Evolutionary conservation across 164 flowering plant genomes (phyloP), one percentile per base, ranked within the genome.

Genomic region (Vitis amurensis): DNA sequence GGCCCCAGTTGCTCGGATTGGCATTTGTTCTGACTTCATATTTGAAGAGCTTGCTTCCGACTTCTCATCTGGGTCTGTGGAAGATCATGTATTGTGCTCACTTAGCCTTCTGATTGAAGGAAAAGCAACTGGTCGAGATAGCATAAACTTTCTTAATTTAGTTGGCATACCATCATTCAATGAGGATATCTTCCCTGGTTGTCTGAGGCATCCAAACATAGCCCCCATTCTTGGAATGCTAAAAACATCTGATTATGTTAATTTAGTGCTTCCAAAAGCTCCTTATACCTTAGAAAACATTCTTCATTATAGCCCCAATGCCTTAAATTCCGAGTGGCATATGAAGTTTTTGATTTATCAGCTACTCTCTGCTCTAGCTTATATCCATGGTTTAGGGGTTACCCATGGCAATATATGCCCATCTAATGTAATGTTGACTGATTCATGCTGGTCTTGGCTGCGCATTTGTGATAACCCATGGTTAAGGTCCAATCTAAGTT

Each of bases 171-270:
- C 97, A 4, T 79, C 88, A 55, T 88, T 84, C 72, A 72, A 71
- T 60, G 92, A 88, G 59, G 74, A 68, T 50, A 65, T 55, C 50
- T 75, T 84, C 63, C 92, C 91, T 57, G 92, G 90, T 14, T 83
- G 88, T 71, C 66, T 92, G 69, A 90, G 99, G 87, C 98, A 95
- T 83, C 99, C 99, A 31, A 95, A 95, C 67, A 74, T 93, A 37
- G 79, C 71, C 50, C 98, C 97, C 50, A 79, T 87, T 68, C 74
- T 95, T 73, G 93, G 91, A 37, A 78, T 90, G 77, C 77, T 95
- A 19, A 90, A 84, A 73, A 55, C 82, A 47, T 64, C 85, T 63
- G 82, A 66, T 67, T 76, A 72, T 77, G 69, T 80, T 47, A 77
- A 71, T 74, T 12, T 84, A 16, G 78, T 93, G 71, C 75, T 84